phyloP scores from a whole-genome alignment of 2,329 filamentous ascomycete genomes.

The Epichloe coenophiala region DNA sequence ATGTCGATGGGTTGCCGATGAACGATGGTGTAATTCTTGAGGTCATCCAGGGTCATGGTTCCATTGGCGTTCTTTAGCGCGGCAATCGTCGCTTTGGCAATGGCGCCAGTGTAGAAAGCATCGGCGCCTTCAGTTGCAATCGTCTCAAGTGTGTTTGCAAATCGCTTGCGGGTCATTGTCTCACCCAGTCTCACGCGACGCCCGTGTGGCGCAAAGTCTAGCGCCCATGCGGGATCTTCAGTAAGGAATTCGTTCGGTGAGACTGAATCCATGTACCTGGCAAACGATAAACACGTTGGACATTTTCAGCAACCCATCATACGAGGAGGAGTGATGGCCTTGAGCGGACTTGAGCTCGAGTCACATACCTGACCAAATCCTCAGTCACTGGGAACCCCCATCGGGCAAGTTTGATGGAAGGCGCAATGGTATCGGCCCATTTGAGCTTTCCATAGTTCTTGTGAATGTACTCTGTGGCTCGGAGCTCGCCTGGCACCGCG shows the following conservation, averaged over 20 bases:
- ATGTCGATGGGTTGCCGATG: constrained; percentile 48
- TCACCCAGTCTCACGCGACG: constrained; percentile 53
- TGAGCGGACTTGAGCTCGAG: not conserved
- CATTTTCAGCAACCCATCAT: too few species aligned
- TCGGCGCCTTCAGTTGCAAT: constrained; percentile 53
- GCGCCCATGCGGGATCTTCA: constrained; percentile 60
- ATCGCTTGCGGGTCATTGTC: constrained; percentile 59
- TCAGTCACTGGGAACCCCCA: constrained; percentile 57
- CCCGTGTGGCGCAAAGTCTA: constrained; percentile 74
- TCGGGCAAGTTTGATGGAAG: constrained; percentile 58
- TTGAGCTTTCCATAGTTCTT: constrained; percentile 48
- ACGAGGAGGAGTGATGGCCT: not conserved
- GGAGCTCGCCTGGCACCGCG: constrained; percentile 56
- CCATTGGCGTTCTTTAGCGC: constrained; percentile 52
- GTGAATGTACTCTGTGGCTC: constrained; percentile 64
- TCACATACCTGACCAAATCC: constrained; percentile 43
- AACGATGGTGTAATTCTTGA: constrained; percentile 57
- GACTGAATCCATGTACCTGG: constrained; percentile 44
- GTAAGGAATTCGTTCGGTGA: constrained; percentile 46
- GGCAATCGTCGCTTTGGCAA: constrained; percentile 56
- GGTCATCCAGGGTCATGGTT: constrained; percentile 62
- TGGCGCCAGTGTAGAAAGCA: constrained; percentile 55
- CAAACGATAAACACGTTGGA: not conserved
- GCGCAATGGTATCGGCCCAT: constrained; percentile 55
- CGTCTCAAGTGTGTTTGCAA: constrained; percentile 57